A percentile compares a stretch with the other conserved stretches of the same genome.
These are phyloP conservation scores for Apiospora arundinis DNA, from an alignment of 2,329 filamentous ascomycete genomes.

Conservation along the genomic window DNA sequence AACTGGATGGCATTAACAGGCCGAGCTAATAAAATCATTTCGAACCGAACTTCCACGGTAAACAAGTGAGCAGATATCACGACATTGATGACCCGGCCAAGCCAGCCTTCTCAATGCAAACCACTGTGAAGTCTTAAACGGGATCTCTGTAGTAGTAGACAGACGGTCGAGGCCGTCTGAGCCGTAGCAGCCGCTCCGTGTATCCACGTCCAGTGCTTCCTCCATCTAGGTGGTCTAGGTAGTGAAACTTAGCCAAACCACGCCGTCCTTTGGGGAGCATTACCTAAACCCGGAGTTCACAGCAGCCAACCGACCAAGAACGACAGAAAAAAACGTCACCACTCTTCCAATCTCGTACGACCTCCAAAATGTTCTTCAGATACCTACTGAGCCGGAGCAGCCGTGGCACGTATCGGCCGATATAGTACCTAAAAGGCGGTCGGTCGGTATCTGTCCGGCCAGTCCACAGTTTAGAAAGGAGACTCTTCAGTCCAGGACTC, in stretches of 20 bases:
- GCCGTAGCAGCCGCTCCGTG: neutral
- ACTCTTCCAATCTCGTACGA: neutral
- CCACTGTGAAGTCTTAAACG: neutral
- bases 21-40: neutral
- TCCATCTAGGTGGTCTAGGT: neutral
- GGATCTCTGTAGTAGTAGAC: neutral
- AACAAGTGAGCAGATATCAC: neutral
- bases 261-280: neutral
- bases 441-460: neutral
- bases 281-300: neutral
- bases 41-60: neutral
- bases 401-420: neutral
- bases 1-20: neutral
- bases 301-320: neutral
- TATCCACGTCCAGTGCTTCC: neutral
- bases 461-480: neutral
- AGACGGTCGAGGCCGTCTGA: neutral
- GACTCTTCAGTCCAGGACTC: neutral
- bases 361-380: neutral
- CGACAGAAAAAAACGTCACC: neutral
- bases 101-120: neutral
- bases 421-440: neutral
- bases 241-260: neutral
- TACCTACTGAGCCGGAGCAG: neutral
- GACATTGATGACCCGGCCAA: conserved; percentile 1